Evolutionary conservation across 2,329 filamentous ascomycete genomes (phyloP).

Genomic region (Ilyonectria destructans): DNA sequence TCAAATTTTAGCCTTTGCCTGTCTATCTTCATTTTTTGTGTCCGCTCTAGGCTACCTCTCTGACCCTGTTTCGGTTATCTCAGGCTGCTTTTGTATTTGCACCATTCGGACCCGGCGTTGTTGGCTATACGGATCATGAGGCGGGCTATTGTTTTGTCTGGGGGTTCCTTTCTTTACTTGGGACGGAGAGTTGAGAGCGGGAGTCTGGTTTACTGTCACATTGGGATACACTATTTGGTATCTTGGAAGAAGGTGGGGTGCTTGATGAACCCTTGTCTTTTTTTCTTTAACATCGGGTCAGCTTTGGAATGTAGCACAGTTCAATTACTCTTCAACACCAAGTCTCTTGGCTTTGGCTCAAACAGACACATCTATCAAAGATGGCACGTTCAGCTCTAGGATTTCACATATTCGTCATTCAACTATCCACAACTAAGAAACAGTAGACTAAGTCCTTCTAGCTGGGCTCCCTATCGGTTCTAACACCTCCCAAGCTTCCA

Average conservation of each 20-base stretch:
- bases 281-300: too few species aligned
- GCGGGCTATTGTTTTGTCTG: slow-evolving; percentile 6
- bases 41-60: not conserved
- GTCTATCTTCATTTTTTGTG: not conserved
- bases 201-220: slow-evolving; percentile 36
- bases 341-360: too few species aligned
- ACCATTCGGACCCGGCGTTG: slow-evolving; percentile 31
- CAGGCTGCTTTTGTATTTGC: slow-evolving; percentile 10
- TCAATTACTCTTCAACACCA: not conserved
- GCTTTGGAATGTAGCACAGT: not conserved
- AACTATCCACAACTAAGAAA: slow-evolving; percentile 26
- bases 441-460: slow-evolving; percentile 18
- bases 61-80: not conserved
- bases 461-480: slow-evolving; percentile 12
- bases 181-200: slow-evolving; percentile 36
- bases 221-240: slow-evolving; percentile 33
- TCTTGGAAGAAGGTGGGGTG: not conserved
- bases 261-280: not conserved
- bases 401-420: slow-evolving; percentile 29
- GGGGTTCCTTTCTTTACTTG: slow-evolving; percentile 25
- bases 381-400: not conserved
- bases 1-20: slow-evolving; percentile 70
- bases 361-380: not conserved
- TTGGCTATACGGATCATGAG: slow-evolving; percentile 22
- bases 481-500: slow-evolving; percentile 17